These are phyloP conservation scores for Leptosphaerulina australis DNA, from an alignment of 2,329 filamentous ascomycete genomes.

Conservation along the genomic window DNA sequence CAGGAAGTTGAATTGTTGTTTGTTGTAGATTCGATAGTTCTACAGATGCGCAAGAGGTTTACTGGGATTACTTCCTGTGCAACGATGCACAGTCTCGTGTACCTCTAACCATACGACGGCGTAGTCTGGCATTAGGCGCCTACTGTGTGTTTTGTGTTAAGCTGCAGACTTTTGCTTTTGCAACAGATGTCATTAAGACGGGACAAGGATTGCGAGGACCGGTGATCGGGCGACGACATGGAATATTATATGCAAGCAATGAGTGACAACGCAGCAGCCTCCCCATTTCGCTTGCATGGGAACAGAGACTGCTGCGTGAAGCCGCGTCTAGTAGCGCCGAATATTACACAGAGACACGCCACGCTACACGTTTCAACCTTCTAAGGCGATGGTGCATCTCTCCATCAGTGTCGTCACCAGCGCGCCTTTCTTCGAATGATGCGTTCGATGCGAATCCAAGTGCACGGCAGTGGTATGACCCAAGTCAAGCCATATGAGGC, in stretches of 20 bases:
- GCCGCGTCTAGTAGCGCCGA: conserved; percentile 23
- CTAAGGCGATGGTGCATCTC: conserved; percentile 16
- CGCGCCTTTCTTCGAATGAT: conserved; percentile 17
- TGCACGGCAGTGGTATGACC: conserved; percentile 36
- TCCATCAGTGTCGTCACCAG: conserved; percentile 33
- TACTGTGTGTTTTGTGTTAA: conserved; percentile 24
- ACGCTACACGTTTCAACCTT: conserved; percentile 26
- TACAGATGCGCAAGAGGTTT: conserved; percentile 21
- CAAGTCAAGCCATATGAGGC: conserved; percentile 12
- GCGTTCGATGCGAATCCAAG: conserved; percentile 32
- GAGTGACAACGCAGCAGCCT: conserved; percentile 29
- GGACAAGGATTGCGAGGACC: conserved; percentile 28
- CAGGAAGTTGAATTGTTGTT: conserved; percentile 7
- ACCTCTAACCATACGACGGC: conserved; percentile 29
- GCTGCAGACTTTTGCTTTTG: conserved; percentile 28
- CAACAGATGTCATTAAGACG: conserved; percentile 14
- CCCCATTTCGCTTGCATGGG: conserved; percentile 2
- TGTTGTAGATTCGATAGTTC: conserved; percentile 20
- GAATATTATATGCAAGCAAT: conserved; percentile 37
- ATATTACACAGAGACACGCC: conserved; percentile 13
- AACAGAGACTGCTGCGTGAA: conserved; percentile 17
- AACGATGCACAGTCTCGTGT: conserved; percentile 30
- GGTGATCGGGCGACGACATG: conserved; percentile 27
- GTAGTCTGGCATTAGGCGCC: conserved; percentile 32
- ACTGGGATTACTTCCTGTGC: conserved; percentile 32